A percentile compares a stretch with the other conserved stretches of the same genome.
phyloP scores from a whole-genome alignment of 2,329 filamentous ascomycete species.

The Claviceps cyperi region DNA sequence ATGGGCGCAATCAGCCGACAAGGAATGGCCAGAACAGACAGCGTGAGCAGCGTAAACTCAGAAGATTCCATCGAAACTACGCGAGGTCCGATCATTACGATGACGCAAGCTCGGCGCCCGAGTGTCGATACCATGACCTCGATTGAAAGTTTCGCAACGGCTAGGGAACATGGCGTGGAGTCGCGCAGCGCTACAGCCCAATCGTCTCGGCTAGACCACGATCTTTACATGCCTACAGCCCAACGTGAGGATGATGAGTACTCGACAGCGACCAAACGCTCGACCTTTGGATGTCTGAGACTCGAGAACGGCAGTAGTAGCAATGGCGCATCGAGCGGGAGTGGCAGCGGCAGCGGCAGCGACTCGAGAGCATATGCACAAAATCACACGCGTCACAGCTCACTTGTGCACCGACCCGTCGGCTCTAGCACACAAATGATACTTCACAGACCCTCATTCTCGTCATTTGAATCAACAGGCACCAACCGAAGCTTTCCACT shows the following conservation, averaged over 20 bases:
- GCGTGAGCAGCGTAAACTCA: conserved; percentile 40
- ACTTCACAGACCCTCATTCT: conserved; percentile 39
- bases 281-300: conserved; percentile 11
- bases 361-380: conserved; percentile 11
- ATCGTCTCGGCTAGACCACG: conserved; percentile 8
- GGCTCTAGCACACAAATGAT: conserved; percentile 23
- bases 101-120: conserved; percentile 22
- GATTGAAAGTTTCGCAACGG: conserved; percentile 41
- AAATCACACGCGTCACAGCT: conserved; percentile 14
- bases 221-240: conserved; percentile 10
- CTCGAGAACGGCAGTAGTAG: conserved; percentile 2
- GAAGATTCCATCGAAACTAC: conserved; percentile 49
- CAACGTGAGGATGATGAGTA: conserved; percentile 8
- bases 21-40: conserved; percentile 17
- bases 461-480: conserved; percentile 42
- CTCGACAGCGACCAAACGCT: conserved; percentile 10
- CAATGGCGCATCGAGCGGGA: conserved; percentile 8
- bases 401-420: conserved; percentile 28
- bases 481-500: conserved; percentile 50
- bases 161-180: conserved; percentile 30
- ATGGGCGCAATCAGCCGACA: conserved; percentile 57
- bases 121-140: conserved; percentile 38
- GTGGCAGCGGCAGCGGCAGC: conserved; percentile 8
- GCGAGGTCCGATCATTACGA: conserved; percentile 24
- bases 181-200: conserved; percentile 21